Evolutionary conservation across 371 early-diverging fungal species (phyloP).

Genomic region (Mucor lusitanicus): DNA sequence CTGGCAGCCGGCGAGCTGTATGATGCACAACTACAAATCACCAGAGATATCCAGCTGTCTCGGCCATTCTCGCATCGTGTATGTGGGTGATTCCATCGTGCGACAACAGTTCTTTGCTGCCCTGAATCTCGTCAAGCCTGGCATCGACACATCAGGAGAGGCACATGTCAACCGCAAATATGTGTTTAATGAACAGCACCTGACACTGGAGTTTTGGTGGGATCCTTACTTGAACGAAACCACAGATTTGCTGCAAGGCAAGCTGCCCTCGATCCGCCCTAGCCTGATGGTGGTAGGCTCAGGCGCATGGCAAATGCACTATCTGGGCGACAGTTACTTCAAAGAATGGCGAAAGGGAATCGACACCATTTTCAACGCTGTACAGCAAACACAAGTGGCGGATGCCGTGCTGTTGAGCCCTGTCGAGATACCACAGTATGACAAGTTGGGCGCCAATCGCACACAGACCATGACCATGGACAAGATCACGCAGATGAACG

Average conservation of each 20-base stretch:
- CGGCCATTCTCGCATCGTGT: conserved; percentile 49
- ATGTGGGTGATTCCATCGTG: conserved; percentile 71
- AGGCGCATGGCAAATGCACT: conserved; percentile 64
- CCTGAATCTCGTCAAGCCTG: conserved; percentile 41
- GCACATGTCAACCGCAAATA: conserved; percentile 45
- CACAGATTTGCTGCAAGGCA: conserved; percentile 21
- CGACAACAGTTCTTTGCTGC: conserved; percentile 64
- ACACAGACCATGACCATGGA: conserved; percentile 40
- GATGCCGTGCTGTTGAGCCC: conserved; percentile 42
- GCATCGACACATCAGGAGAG: conserved; percentile 26
- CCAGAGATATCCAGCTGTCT: conserved; percentile 51
- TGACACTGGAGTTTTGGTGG: conserved; percentile 63
- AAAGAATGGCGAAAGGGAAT: conserved; percentile 52
- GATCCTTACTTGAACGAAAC: conserved; percentile 66
- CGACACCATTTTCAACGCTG: conserved; percentile 36
- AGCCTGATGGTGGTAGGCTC: conserved; percentile 56
- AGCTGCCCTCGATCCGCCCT: conserved; percentile 26
- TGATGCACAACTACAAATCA: conserved; percentile 54
- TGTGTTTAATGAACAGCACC: conserved; percentile 22
- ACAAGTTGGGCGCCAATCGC: conserved; percentile 43
- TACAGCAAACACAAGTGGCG: conserved; percentile 23
- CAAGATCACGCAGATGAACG: conserved; percentile 59
- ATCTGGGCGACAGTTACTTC: conserved; percentile 34
- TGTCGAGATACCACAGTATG: conserved; percentile 39
- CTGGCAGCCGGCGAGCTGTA: conserved; percentile 70